A percentile compares a stretch with the other conserved stretches of the same genome.
Evolutionary conservation across 306 rosid genomes (phyloP).

Genomic region (peach (Prunus persica)): DNA sequence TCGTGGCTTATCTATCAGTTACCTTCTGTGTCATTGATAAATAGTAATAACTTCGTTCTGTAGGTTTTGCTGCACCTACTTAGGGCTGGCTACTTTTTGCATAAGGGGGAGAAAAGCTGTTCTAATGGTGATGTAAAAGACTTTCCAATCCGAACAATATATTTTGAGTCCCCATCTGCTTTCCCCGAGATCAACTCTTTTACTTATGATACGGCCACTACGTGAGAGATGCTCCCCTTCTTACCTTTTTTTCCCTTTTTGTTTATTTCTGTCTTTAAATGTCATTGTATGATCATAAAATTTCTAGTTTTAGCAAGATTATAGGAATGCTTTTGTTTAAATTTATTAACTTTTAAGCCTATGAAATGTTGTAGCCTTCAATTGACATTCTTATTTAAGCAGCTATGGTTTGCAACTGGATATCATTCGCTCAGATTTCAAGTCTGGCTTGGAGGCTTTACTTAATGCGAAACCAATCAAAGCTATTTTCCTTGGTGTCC

Average conservation of each 20-base stretch:
- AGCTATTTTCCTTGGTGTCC: slow-evolving; percentile 95
- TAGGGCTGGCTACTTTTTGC: slow-evolving; percentile 88
- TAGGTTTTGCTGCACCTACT: slow-evolving; percentile 92
- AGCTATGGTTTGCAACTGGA: slow-evolving; percentile 89
- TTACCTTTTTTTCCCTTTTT: slow-evolving; percentile 16
- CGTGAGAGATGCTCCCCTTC: slow-evolving; percentile 49
- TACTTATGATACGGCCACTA: slow-evolving; percentile 67
- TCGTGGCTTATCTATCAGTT: slow-evolving; percentile 17
- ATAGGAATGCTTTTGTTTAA: background rate
- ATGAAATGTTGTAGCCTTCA: slow-evolving; percentile 2
- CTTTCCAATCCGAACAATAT: slow-evolving; percentile 83
- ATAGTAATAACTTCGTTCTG: slow-evolving; percentile 30
- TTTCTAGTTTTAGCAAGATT: slow-evolving; percentile 6
- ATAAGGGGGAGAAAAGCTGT: slow-evolving; percentile 57
- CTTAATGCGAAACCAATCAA: slow-evolving; percentile 69
- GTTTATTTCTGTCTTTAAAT: slow-evolving; percentile 9
- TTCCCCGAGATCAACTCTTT: slow-evolving; percentile 85
- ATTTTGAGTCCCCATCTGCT: slow-evolving; percentile 77
- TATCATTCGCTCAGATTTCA: slow-evolving; percentile 73
- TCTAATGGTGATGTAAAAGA: slow-evolving; percentile 47
- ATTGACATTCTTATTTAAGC: slow-evolving; percentile 37
- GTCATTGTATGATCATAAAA: slow-evolving; percentile 5
- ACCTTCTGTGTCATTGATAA: slow-evolving; percentile 19
- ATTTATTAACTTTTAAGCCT: background rate
- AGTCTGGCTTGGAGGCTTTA: slow-evolving; percentile 90